phyloP scores from a whole-genome alignment of 1,139 yeast species.

The Kluyveromyces sp. region DNA sequence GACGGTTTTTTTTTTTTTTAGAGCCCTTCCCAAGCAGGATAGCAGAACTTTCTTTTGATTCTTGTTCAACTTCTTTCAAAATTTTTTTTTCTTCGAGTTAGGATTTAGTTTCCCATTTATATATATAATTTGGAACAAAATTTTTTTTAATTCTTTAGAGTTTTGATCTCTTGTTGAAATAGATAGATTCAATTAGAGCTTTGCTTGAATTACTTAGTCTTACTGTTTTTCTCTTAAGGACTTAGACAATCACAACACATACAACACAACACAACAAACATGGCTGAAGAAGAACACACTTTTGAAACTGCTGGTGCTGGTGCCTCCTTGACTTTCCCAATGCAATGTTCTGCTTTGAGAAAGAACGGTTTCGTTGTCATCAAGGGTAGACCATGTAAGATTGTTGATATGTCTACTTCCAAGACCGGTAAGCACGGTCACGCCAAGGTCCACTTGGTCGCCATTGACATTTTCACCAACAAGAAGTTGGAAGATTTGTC shows the following conservation, averaged over 20 bases:
- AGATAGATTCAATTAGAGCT: too few relatives aligned
- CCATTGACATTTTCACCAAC: conserved; percentile 97
- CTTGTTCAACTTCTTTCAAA: too few relatives aligned
- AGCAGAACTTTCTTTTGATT: too few relatives aligned
- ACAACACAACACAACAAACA: conserved; percentile 29
- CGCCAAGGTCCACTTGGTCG: conserved; percentile 99
- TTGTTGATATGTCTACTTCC: conserved; percentile 99
- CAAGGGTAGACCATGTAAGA: conserved; percentile 99
- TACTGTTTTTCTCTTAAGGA: too few relatives aligned
- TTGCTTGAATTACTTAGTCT: too few relatives aligned
- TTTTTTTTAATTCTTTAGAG: too few relatives aligned
- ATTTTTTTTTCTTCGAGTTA: too few relatives aligned
- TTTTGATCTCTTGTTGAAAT: too few relatives aligned
- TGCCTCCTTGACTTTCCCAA: conserved; percentile 97
- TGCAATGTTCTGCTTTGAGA: conserved; percentile 99
- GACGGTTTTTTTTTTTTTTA: too few relatives aligned
- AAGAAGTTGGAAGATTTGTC: conserved; percentile 99
- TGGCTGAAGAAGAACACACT: conserved; percentile 85
- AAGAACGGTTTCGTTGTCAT: conserved; percentile 99
- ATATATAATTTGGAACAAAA: too few relatives aligned
- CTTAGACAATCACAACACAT: neutral
- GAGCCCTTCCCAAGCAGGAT: too few relatives aligned
- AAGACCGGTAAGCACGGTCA: conserved; percentile 99
- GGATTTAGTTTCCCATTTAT: too few relatives aligned
- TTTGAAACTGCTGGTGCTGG: conserved; percentile 99